Percentiles rank a stretch among this genome's conserved stretches.
Evolutionary conservation across 2,329 filamentous ascomycete species (phyloP).

Genomic region (Stemphylium beticola): DNA sequence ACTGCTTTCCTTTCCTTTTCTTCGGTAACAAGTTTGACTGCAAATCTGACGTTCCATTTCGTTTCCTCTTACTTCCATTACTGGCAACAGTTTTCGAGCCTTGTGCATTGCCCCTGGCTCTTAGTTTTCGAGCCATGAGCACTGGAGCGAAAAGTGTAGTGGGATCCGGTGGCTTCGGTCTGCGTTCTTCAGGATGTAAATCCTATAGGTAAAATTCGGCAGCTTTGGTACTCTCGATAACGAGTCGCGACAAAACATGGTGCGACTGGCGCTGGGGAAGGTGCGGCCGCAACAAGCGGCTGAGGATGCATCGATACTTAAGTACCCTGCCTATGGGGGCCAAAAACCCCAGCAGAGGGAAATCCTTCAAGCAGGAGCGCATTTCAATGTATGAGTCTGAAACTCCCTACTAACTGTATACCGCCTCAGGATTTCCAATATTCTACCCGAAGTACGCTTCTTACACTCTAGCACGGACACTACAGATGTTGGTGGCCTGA

Average conservation of each 20-base stretch:
- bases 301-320: not conserved
- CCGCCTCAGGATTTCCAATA: not conserved
- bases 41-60: not conserved
- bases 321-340: not conserved
- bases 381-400: not conserved
- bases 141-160: not conserved
- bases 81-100: not conserved
- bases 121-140: not conserved
- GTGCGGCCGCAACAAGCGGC: not conserved
- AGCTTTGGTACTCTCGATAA: not conserved
- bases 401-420: not conserved
- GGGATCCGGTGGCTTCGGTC: not conserved
- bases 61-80: slow-evolving; percentile 1
- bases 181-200: not conserved
- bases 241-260: not conserved
- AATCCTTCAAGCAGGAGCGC: slow-evolving; percentile 4
- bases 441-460: not conserved
- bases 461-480: slow-evolving; percentile 2
- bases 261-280: not conserved
- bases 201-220: not conserved
- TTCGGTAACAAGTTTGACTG: not conserved
- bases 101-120: not conserved
- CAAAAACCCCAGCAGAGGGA: not conserved
- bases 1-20: not conserved
- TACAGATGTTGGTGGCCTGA: not conserved